Conservation (phyloP, 192 early-diverging fungal genomes). For the Paraglomus brasilianum region DNA sequence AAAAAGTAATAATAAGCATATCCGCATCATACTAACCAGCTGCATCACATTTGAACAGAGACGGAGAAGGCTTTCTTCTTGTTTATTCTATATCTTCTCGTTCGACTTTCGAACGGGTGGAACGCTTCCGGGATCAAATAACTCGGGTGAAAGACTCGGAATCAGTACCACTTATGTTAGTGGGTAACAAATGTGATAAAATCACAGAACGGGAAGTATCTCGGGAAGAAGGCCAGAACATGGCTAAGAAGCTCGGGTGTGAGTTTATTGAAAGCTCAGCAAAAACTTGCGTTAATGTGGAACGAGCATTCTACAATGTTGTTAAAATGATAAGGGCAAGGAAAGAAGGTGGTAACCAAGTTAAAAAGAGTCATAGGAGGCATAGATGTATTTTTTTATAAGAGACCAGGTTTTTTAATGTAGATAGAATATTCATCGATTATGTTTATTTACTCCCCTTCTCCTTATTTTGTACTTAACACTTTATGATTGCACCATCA, state of each 20-base stretch:
- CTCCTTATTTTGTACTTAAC: no score
- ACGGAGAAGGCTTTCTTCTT: conserved; percentile 87
- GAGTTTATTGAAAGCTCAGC: conserved; percentile 91
- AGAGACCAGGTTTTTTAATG: no score
- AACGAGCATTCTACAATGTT: conserved; percentile 81
- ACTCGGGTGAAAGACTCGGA: conserved; percentile 89
- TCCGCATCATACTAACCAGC: no score
- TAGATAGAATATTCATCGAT: no score
- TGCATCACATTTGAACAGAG: conserved; percentile 30
- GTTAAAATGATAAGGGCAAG: conserved; percentile 76
- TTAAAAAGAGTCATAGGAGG: conserved; percentile 3
- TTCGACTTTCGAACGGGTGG: conserved; percentile 85
- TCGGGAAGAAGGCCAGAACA: conserved; percentile 74
- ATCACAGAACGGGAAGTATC: conserved; percentile 81
- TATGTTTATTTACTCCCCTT: no score
- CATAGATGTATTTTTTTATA: conserved; percentile 1
- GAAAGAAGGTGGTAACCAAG: conserved; percentile 42
- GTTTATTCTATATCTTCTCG: conserved; percentile 90
- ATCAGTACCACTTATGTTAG: conserved; percentile 82
- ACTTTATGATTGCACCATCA: no score
- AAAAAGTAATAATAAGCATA: no score
- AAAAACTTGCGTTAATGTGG: conserved; percentile 90
- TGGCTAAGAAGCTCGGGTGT: conserved; percentile 72
- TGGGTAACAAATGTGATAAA: conserved; percentile 95
- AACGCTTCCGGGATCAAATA: conserved; percentile 85